A percentile compares a stretch with the other conserved stretches of the same genome.
phyloP scores from a whole-genome alignment of 768 basidiomycete genomes.

The Pulveroboletus sp. region DNA sequence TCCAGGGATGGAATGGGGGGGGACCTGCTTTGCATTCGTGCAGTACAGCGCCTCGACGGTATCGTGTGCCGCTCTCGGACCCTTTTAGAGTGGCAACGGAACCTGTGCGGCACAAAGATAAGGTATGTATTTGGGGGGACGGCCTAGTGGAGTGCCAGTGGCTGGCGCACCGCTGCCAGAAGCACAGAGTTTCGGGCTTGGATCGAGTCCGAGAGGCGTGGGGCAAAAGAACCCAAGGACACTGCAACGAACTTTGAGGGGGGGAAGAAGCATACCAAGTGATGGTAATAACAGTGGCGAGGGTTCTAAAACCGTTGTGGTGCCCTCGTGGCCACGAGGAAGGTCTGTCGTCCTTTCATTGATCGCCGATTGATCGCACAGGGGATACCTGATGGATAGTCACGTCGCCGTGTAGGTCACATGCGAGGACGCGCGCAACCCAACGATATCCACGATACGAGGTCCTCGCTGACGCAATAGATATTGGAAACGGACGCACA shows the following conservation, averaged over 20 bases:
- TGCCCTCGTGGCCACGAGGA: constrained; percentile 14
- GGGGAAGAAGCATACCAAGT: constrained; percentile 1
- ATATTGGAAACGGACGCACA: constrained; percentile 2
- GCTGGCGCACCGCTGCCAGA: constrained; percentile 1
- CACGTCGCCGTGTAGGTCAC: background rate
- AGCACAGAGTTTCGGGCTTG: background rate
- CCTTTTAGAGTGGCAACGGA: constrained; percentile 9
- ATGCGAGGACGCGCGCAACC: background rate
- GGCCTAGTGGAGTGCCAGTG: background rate
- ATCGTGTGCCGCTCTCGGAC: constrained; percentile 2
- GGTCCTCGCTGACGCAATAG: background rate
- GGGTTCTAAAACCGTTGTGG: constrained; percentile 1
- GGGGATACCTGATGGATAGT: background rate
- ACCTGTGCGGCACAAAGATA: constrained; percentile 11
- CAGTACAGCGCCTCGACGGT: background rate
- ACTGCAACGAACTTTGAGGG: constrained; percentile 17
- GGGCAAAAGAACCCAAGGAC: constrained; percentile 9
- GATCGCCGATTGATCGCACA: constrained; percentile 15
- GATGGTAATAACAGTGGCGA: constrained; percentile 4
- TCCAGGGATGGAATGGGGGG: background rate
- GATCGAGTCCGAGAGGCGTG: background rate
- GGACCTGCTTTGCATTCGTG: background rate
- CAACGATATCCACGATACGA: background rate
- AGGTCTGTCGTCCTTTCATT: constrained; percentile 1
- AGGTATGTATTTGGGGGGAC: constrained; percentile 3